A percentile compares a stretch with the other conserved stretches of the same genome.
Conservation (phyloP, 1,284 basidiomycete genomes). For the Ganoderma multipileum region DNA sequence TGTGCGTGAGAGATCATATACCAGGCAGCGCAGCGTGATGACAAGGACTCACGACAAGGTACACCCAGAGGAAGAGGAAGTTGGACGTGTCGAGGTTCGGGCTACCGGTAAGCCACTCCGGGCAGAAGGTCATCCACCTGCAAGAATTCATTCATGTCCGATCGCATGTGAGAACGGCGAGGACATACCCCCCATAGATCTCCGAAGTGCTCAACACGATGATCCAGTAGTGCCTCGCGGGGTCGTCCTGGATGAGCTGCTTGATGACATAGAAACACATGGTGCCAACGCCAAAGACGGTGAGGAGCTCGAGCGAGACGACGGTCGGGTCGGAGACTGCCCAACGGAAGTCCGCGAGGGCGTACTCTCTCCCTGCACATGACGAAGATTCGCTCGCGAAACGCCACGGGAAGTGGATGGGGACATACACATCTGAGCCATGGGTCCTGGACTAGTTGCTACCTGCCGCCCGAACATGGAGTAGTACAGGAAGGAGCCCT, state of each 20-base stretch:
- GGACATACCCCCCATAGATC: conserved; percentile 73
- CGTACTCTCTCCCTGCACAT: conserved; percentile 65
- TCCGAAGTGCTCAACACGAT: conserved; percentile 78
- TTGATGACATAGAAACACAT: conserved; percentile 74
- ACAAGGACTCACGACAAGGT: conserved; percentile 47
- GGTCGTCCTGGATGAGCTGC: conserved; percentile 67
- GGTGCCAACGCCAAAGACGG: conserved; percentile 79
- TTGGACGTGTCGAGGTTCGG: conserved; percentile 76
- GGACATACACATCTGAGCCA: conserved; percentile 77
- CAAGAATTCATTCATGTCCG: conserved; percentile 4
- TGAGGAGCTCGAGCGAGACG: conserved; percentile 82
- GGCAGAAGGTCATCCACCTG: conserved; percentile 87
- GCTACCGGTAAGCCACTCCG: conserved; percentile 83
- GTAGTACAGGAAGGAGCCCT: conserved; percentile 79
- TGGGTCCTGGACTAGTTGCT: conserved; percentile 68
- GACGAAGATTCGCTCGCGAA: not conserved
- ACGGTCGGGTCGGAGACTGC: conserved; percentile 77
- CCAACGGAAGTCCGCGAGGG: conserved; percentile 83
- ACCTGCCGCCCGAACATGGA: conserved; percentile 78
- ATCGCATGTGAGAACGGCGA: not conserved
- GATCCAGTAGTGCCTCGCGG: conserved; percentile 81
- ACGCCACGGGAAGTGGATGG: not conserved
- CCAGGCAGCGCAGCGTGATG: not conserved
- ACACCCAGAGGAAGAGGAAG: conserved; percentile 54
- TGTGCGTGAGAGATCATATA: not conserved